Evolutionary conservation across 768 basidiomycete species (phyloP), one percentile per base, ranked within the genome.

Genomic region (Cubamyces sp.): DNA sequence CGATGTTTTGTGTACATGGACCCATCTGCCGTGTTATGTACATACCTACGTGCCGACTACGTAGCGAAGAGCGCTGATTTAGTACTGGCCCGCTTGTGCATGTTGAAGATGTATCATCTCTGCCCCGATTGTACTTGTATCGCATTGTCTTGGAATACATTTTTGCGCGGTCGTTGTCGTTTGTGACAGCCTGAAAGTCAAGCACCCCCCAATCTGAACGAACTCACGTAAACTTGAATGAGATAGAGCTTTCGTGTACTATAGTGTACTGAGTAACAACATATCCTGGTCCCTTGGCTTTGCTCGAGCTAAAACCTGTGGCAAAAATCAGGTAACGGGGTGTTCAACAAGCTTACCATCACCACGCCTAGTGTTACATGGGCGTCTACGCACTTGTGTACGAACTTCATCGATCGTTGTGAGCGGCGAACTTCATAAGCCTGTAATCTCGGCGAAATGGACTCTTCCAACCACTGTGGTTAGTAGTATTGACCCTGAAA

Each of bases 81-180:
- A 9, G 19, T 18, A 43, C 18, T 43, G 9, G 42, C 42, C 34
- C 34, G 34, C 9, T n/a, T 43, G 42, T 47, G 46, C n/a, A 47
- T 47, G 46, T 43, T 19, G 26, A 49, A 49, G 37, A 21, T 59
- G 57, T 59, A 59, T 51, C 28, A 52, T 45, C 25, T 57, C 21
- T 41, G 46, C 34, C 37, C 23, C 46, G 21, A 12, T 49, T 57
- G 57, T 59, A 59, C 49, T 59, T 59, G 57, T 59, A 59, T 59
- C 28, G n/a, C 23, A 18, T 4, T 18, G 49, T 43, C 25, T 59
- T 50, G 57, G 49, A 59, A 59, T 59, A 52, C 57, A 45, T 18
- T 19, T 28, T 15, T 57, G 46, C 16, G 28, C 34, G 11, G 34
- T 34, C 34, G 9, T 34, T 11, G 34, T 11, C 34, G 34, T 34